These are phyloP conservation scores for Ajuga chamaepitys DNA, from an alignment of 257 asterid species.

Conservation along the genomic window DNA sequence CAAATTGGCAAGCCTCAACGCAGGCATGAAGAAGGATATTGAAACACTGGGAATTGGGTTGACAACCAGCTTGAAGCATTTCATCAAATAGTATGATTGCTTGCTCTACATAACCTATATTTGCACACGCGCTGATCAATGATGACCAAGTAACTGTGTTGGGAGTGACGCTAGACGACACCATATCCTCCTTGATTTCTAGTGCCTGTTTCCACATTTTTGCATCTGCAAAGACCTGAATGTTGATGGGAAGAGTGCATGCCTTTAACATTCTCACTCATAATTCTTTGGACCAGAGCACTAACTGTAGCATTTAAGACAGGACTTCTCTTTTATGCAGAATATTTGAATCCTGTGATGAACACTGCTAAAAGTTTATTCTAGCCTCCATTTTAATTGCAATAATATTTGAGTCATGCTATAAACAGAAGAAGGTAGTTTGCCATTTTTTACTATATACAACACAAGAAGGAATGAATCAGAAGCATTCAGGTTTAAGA, in stretches of 20 bases:
- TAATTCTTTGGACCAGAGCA: slow-evolving; percentile 21
- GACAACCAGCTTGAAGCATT: slow-evolving; percentile 76
- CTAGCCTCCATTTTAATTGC: slow-evolving; percentile 7
- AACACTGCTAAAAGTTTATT: slow-evolving; percentile 6
- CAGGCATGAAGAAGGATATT: slow-evolving; percentile 91
- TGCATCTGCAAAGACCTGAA: slow-evolving; percentile 94
- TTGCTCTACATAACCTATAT: slow-evolving; percentile 79
- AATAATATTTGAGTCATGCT: slow-evolving; percentile 6
- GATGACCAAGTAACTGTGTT: slow-evolving; percentile 82
- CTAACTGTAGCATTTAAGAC: slow-evolving; percentile 19
- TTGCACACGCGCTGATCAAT: slow-evolving; percentile 87
- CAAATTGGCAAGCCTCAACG: slow-evolving; percentile 81
- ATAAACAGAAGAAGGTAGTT: slow-evolving; percentile 15
- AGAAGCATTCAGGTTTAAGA: not conserved
- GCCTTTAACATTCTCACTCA: slow-evolving; percentile 27
- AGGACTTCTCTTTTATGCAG: slow-evolving; percentile 12
- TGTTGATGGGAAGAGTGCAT: slow-evolving; percentile 28
- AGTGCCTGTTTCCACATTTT: slow-evolving; percentile 86
- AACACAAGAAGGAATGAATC: slow-evolving; percentile 1
- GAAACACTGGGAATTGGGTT: slow-evolving; percentile 77
- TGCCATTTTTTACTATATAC: not conserved
- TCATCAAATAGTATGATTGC: slow-evolving; percentile 64
- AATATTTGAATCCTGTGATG: slow-evolving; percentile 20
- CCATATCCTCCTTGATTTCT: slow-evolving; percentile 79
- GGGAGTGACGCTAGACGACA: slow-evolving; percentile 61